These are phyloP conservation scores for Didymosphaeria variabile DNA, from an alignment of 2,329 filamentous ascomycete species.

Conservation along the genomic window DNA sequence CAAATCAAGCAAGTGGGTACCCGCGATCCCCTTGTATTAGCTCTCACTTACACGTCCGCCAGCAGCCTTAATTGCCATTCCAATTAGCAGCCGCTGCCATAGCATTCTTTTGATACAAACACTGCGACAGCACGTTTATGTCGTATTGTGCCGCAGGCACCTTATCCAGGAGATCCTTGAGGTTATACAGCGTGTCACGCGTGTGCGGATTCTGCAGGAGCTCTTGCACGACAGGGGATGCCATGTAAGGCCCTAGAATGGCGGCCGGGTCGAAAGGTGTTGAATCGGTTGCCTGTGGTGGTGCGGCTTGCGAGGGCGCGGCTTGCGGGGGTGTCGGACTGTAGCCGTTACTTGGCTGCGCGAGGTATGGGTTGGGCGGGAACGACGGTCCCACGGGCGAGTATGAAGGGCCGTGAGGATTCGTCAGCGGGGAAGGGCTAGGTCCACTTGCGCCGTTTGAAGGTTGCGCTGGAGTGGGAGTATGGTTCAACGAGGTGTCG, in stretches of 20 bases:
- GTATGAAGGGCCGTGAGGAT: constrained; percentile 46
- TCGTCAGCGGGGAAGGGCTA: constrained; percentile 39
- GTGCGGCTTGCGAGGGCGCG: constrained; percentile 20
- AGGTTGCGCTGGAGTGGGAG: constrained; percentile 29
- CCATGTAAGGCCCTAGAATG: constrained; percentile 55
- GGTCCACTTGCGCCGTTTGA: constrained; percentile 33
- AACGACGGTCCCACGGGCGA: constrained; percentile 42
- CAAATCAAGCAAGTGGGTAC: too few relatives aligned
- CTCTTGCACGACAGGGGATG: constrained; percentile 52
- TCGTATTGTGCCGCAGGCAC: constrained; percentile 73
- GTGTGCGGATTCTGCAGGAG: constrained; percentile 48
- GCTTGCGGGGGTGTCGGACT: constrained; percentile 12
- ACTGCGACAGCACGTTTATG: constrained; percentile 39
- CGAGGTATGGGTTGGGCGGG: constrained; percentile 29
- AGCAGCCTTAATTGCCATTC: too few relatives aligned
- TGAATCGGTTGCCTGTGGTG: neutral
- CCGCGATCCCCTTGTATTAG: too few relatives aligned
- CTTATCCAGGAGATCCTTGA: constrained; percentile 72
- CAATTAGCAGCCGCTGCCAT: neutral
- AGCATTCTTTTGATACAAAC: constrained; percentile 25
- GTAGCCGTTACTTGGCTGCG: constrained; percentile 14
- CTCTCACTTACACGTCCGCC: too few relatives aligned
- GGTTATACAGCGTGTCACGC: constrained; percentile 73
- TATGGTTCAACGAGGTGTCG: constrained; percentile 24
- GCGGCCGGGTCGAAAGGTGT: constrained; percentile 32